Evolutionary conservation across 2,329 filamentous ascomycete genomes (phyloP), one percentile per base, ranked within the genome.

Genomic region (Endothia cerciana): DNA sequence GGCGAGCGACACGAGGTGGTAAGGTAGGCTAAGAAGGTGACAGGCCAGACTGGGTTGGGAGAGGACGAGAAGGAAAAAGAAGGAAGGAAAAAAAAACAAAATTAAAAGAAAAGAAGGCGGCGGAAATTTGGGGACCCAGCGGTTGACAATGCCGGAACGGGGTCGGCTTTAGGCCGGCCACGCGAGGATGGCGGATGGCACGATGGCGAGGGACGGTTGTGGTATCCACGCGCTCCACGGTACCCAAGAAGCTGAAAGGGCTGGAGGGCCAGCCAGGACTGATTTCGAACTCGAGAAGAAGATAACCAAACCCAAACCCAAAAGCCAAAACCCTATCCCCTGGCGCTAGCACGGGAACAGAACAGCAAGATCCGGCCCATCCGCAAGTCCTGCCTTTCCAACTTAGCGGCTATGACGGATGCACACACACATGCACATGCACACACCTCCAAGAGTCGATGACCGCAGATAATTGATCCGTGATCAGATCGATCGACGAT

Each of bases 111-210:
- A n/a, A n/a, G n/a, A n/a, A n/a, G n/a, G n/a, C n/a, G n/a, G n/a
- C n/a, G 30, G 30, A n/a, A n/a, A 33, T 57, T 57, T 40, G n/a
- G 28, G 28, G 15, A 8, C 47, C 25, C 11, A 25, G 47, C 45
- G 22, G 22, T n/a, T 49, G 45, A 49, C 15, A 25, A 49, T 25
- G 45, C 22, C 15, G 13, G 22, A 22, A 30, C 47, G 4, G n/a
- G 25, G 5, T 51, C 47, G 47, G 47, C 47, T 22, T 51, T 51
- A 28, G 47, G 22, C 15, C 47, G 25, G 22, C 47, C 11, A 17
- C 47, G 47, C 47, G 47, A 51, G 47, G 22, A 51, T 2, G 47
- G 47, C 47, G 22, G 47, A 51, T 30, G 47, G 47, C 47, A 51
- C 47, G 25, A 51, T 17, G 47, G 47, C 22, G n/a, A n/a, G n/a